phyloP scores from a whole-genome alignment of 805 yeast genomes.

The Starmera pachycereana region DNA sequence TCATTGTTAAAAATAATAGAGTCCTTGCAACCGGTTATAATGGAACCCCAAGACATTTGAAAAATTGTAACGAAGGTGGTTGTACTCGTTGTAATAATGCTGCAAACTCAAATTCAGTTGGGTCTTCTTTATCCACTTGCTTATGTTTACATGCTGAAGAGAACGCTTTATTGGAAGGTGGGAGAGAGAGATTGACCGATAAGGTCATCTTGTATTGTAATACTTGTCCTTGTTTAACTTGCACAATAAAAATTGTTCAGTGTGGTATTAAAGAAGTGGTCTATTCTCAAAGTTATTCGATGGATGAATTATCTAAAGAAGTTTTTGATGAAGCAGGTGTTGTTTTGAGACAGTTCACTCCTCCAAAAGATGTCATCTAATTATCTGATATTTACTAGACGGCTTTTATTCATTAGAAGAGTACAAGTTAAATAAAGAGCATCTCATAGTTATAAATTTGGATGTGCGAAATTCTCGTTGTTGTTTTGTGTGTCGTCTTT shows the following conservation, averaged over 20 bases:
- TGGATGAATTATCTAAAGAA: slow-evolving; percentile 71
- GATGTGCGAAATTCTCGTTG: too few species aligned
- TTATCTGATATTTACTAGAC: too few species aligned
- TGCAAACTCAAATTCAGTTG: slow-evolving; percentile 28
- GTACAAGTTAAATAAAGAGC: too few species aligned
- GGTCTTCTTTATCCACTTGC: slow-evolving; percentile 70
- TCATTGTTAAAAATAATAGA: slow-evolving; percentile 73
- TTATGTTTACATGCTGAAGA: slow-evolving; percentile 96
- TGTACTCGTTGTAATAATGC: slow-evolving; percentile 82
- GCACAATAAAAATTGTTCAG: slow-evolving; percentile 92
- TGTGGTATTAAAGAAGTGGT: slow-evolving; percentile 87
- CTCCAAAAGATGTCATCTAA: slow-evolving; percentile 14
- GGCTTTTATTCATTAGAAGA: too few species aligned
- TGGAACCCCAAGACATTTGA: slow-evolving; percentile 87
- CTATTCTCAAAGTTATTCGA: slow-evolving; percentile 82
- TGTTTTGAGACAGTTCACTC: slow-evolving; percentile 46
- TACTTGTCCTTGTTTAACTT: slow-evolving; percentile 95
- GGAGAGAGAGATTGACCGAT: slow-evolving; percentile 70
- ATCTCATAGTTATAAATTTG: too few species aligned
- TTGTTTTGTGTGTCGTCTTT: too few species aligned
- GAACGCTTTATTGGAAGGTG: slow-evolving; percentile 89
- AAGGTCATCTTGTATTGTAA: slow-evolving; percentile 75
- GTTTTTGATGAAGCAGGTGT: slow-evolving; percentile 73
- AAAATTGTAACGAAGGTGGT: slow-evolving; percentile 93
- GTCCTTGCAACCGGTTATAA: slow-evolving; percentile 96